phyloP scores from a whole-genome alignment of 306 rosid genomes.

The Castanospermum australe region DNA sequence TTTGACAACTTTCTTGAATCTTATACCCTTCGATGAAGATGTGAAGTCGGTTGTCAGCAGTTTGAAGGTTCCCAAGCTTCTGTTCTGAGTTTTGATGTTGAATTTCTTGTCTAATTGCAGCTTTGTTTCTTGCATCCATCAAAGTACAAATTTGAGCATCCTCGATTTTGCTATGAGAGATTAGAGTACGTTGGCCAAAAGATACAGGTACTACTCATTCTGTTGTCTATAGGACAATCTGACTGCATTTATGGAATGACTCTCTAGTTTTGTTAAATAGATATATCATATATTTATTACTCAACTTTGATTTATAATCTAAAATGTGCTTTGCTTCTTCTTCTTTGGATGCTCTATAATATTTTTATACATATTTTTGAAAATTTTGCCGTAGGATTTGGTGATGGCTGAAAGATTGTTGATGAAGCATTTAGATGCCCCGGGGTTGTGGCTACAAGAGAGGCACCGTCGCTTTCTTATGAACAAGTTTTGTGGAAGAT shows the following conservation, averaged over 20 bases:
- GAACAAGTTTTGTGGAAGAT: conserved; percentile 79
- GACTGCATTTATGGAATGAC: conserved; percentile 7
- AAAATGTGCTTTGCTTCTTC: neutral
- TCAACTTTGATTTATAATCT: conserved; percentile 13
- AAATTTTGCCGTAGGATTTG: conserved; percentile 51
- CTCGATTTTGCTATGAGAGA: conserved; percentile 79
- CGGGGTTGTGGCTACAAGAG: conserved; percentile 74
- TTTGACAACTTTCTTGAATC: neutral
- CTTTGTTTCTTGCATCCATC: conserved; percentile 83
- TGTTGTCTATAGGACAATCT: neutral
- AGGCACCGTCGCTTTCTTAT: conserved; percentile 70
- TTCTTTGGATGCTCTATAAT: neutral
- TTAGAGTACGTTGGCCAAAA: conserved; percentile 81
- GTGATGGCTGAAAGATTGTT: conserved; percentile 87
- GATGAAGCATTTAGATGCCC: conserved; percentile 92
- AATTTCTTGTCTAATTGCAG: conserved; percentile 39
- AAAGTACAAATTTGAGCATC: conserved; percentile 75
- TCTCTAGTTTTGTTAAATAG: neutral
- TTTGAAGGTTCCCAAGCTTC: neutral
- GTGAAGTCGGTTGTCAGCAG: neutral
- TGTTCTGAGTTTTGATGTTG: neutral
- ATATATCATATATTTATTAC: neutral
- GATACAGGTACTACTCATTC: conserved; percentile 58
- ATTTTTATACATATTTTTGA: neutral
- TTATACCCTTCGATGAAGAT: neutral